Evolutionary conservation across 768 basidiomycete genomes (phyloP).

Genomic region (Gyrodon lividus): DNA sequence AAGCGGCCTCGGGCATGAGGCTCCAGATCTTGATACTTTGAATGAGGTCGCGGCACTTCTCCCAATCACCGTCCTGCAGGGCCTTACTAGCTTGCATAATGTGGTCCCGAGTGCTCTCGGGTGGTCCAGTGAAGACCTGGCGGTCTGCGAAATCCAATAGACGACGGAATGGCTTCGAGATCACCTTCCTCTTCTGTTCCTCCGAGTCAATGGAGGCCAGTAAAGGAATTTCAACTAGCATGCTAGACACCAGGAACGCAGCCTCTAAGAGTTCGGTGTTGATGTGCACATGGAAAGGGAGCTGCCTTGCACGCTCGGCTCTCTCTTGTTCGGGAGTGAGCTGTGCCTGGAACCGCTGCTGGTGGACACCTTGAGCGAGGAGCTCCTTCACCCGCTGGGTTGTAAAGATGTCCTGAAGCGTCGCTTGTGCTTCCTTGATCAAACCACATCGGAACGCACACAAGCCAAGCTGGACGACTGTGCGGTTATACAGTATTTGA

Average conservation of each 20-base stretch:
- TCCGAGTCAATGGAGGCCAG: constrained; percentile 94
- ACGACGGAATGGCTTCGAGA: constrained; percentile 96
- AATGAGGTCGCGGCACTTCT: constrained; percentile 88
- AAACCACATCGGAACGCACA: constrained; percentile 95
- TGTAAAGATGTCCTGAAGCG: constrained; percentile 92
- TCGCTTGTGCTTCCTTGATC: constrained; percentile 91
- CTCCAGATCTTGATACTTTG: constrained; percentile 98
- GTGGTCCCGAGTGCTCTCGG: constrained; percentile 98
- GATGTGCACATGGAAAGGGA: constrained; percentile 99
- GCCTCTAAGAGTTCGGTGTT: constrained; percentile 97
- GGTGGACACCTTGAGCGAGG: constrained; percentile 93
- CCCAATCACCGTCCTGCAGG: constrained; percentile 95
- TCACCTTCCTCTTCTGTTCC: constrained; percentile 87
- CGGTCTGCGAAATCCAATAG: constrained; percentile 95
- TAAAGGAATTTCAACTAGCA: constrained; percentile 96
- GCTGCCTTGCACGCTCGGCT: constrained; percentile 90
- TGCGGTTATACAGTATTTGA: constrained; percentile 97
- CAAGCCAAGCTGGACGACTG: constrained; percentile 94
- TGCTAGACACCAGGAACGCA: constrained; percentile 96
- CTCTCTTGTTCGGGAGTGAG: constrained; percentile 95
- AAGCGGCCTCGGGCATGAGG: constrained; percentile 84
- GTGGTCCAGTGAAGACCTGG: constrained; percentile 96
- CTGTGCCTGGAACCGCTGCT: constrained; percentile 78
- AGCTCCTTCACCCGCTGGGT: constrained; percentile 97
- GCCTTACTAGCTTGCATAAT: constrained; percentile 99